phyloP scores from a whole-genome alignment of 129 eudicot species.

The Mikania micrantha region DNA sequence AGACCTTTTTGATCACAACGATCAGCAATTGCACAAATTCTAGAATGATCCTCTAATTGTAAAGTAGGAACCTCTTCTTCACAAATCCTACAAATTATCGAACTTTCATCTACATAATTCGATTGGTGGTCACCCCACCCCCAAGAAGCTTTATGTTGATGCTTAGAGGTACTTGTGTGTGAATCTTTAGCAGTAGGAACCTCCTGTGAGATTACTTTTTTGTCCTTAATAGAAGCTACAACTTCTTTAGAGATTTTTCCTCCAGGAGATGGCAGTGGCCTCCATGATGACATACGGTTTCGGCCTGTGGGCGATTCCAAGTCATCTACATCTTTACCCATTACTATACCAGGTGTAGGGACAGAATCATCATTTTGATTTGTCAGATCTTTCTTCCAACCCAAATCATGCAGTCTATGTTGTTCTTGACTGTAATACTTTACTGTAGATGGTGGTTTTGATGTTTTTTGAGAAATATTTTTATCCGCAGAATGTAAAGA shows the following conservation, averaged over 20 bases:
- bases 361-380: background rate
- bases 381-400: constrained; percentile 48
- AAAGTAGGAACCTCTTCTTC: constrained; percentile 94
- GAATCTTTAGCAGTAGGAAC: constrained; percentile 46
- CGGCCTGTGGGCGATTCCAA: constrained; percentile 41
- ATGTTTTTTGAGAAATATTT: constrained; percentile 37
- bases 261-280: constrained; percentile 67
- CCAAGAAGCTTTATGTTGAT: constrained; percentile 84
- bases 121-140: constrained; percentile 94
- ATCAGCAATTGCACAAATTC: constrained; percentile 92
- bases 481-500: constrained; percentile 68
- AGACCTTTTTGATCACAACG: constrained; percentile 92
- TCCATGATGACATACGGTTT: constrained; percentile 89
- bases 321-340: constrained; percentile 39
- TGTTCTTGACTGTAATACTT: constrained; percentile 95
- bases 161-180: constrained; percentile 45
- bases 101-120: constrained; percentile 52
- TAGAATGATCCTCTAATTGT: constrained; percentile 96
- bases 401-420: constrained; percentile 24
- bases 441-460: constrained; percentile 39
- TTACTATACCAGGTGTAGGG: constrained; percentile 22
- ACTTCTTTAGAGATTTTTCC: constrained; percentile 53
- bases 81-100: constrained; percentile 94
- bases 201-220: constrained; percentile 39
- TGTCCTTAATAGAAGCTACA: constrained; percentile 21